phyloP scores from a whole-genome alignment of 169 alveolate species.

The Plasmodium relictum region DNA sequence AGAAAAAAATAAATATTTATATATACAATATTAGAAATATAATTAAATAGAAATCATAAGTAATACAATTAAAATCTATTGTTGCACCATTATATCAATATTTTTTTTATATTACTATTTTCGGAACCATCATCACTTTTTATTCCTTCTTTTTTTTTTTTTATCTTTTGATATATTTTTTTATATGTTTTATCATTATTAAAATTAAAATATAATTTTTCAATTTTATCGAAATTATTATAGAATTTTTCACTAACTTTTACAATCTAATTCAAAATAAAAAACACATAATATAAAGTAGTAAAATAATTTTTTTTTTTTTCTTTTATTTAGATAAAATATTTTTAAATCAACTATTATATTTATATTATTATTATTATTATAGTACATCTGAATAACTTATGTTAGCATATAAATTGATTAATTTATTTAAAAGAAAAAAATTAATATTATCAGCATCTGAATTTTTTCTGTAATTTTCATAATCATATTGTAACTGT shows the following conservation, averaged over 20 bases:
- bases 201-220: conserved; percentile 49
- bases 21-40: background rate
- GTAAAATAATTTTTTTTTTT: background rate
- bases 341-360: background rate
- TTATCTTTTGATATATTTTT: conserved; percentile 62
- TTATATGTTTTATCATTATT: conserved; percentile 67
- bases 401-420: conserved; percentile 35
- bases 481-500: conserved; percentile 67
- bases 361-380: background rate
- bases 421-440: conserved; percentile 34
- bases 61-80: no score
- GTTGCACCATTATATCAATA: background rate
- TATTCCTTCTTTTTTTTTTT: conserved; percentile 33
- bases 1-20: no score
- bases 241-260: conserved; percentile 45
- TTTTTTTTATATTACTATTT: conserved; percentile 13
- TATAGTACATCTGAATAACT: conserved; percentile 49
- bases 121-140: conserved; percentile 24
- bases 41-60: no score
- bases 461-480: background rate
- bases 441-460: background rate
- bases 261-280: conserved; percentile 11
- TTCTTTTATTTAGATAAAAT: no score
- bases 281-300: background rate
- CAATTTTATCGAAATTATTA: conserved; percentile 52